A percentile compares a stretch with the other conserved stretches of the same genome.
phyloP scores from a whole-genome alignment of 2,329 filamentous ascomycete genomes.

The Elsinoe necatrix region DNA sequence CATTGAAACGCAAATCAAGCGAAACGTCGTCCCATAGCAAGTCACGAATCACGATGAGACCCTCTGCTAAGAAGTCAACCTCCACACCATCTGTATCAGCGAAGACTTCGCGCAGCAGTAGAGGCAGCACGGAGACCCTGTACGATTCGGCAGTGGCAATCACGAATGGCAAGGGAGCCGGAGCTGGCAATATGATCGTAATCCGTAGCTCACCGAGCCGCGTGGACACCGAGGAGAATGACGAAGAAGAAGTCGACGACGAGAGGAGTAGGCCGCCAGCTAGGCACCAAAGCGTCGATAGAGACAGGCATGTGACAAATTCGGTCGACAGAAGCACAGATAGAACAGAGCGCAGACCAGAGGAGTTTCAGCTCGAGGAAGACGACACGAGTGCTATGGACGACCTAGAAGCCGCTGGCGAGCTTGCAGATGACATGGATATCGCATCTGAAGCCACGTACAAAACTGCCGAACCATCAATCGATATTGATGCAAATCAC shows the following conservation, averaged over 20 bases:
- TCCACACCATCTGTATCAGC: background rate
- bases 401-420: background rate
- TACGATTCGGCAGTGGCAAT: background rate
- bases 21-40: background rate
- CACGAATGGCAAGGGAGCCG: background rate
- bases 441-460: background rate
- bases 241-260: background rate
- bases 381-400: background rate
- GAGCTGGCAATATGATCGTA: background rate
- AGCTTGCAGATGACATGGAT: background rate
- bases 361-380: background rate
- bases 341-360: no score
- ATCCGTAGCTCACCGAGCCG: background rate
- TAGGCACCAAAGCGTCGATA: background rate
- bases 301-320: no score
- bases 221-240: background rate
- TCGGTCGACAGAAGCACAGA: no score
- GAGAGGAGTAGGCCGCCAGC: background rate
- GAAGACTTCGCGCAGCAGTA: background rate
- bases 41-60: background rate
- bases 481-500: no score
- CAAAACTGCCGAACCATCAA: background rate
- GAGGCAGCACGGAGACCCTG: background rate
- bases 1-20: background rate
- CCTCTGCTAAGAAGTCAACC: background rate